Percentiles rank a stretch among this genome's conserved stretches.
Evolutionary conservation across 2,329 filamentous ascomycete species (phyloP).

Genomic region (Ilyonectria mors-panacis): DNA sequence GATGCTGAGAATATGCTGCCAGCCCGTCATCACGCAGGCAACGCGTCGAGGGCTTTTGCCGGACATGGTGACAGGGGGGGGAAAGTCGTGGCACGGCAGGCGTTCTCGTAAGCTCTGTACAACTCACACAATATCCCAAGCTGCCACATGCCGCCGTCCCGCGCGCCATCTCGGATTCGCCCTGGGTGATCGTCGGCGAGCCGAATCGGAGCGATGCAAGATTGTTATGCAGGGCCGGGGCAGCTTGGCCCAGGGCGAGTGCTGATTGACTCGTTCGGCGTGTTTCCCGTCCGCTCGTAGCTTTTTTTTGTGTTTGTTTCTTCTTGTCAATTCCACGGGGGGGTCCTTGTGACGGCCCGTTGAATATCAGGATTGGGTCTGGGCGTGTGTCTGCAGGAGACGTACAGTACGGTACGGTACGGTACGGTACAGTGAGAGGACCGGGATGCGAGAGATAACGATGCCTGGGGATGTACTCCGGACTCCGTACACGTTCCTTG

Average conservation of each 20-base stretch:
- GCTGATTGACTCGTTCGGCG: background rate
- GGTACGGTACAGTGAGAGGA: background rate
- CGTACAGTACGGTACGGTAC: too few species aligned
- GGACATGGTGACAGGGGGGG: background rate
- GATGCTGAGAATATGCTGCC: background rate
- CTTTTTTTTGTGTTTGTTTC: constrained; percentile 9
- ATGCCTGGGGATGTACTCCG: background rate
- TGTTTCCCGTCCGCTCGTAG: background rate
- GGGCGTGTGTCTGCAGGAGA: too few species aligned
- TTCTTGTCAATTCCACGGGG: background rate
- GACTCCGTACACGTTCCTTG: background rate
- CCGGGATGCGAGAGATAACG: constrained; percentile 4
- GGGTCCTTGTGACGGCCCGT: background rate
- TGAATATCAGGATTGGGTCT: background rate
- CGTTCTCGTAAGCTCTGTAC: background rate
- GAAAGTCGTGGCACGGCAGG: background rate
- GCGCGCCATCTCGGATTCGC: constrained; percentile 6
- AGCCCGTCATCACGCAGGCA: background rate
- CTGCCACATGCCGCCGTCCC: background rate
- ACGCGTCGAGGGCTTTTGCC: background rate
- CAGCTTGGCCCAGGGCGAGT: background rate
- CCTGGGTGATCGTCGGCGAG: constrained; percentile 24
- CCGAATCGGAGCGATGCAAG: constrained; percentile 31
- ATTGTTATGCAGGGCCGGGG: constrained; percentile 23
- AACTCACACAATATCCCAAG: background rate